phyloP scores from a whole-genome alignment of 2,329 filamentous ascomycete species.

The Microdochium nivale region DNA sequence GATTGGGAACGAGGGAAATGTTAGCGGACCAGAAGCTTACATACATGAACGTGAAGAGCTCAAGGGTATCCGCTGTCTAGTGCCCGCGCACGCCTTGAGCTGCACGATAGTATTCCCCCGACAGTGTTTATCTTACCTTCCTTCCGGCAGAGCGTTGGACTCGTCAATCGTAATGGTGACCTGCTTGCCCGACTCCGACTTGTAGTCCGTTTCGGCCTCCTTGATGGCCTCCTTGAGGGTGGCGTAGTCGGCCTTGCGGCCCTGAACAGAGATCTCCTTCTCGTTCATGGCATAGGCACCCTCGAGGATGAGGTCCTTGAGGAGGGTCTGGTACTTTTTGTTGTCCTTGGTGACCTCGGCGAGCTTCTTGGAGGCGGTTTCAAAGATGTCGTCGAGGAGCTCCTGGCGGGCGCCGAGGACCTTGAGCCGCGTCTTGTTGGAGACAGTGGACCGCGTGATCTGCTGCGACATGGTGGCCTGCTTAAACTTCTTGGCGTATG shows the following conservation, averaged over 20 bases:
- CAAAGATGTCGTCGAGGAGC: slow-evolving; percentile 84
- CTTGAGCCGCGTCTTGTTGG: slow-evolving; percentile 91
- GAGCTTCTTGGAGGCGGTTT: slow-evolving; percentile 67
- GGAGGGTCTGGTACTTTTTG: slow-evolving; percentile 63
- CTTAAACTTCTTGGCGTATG: slow-evolving; percentile 99
- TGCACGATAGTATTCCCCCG: not conserved
- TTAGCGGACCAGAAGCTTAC: slow-evolving; percentile 1
- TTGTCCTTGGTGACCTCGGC: slow-evolving; percentile 56
- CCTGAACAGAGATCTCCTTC: slow-evolving; percentile 64
- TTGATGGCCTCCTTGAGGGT: slow-evolving; percentile 70
- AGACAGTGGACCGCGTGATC: slow-evolving; percentile 90
- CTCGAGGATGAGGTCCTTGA: slow-evolving; percentile 80
- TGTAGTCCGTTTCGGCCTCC: slow-evolving; percentile 73
- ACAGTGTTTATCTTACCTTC: slow-evolving; percentile 55
- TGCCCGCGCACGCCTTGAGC: too few relatives aligned
- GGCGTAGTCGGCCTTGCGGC: slow-evolving; percentile 71
- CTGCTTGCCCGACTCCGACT: slow-evolving; percentile 65
- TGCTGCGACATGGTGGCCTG: slow-evolving; percentile 97
- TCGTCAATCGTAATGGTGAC: slow-evolving; percentile 67
- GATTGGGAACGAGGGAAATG: slow-evolving; percentile 1
- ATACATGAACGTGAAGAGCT: too few relatives aligned
- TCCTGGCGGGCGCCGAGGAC: slow-evolving; percentile 83
- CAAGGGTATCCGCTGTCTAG: too few relatives aligned
- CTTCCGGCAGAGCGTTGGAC: slow-evolving; percentile 69
- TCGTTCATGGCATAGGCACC: slow-evolving; percentile 84